Evolutionary conservation across 73 alveolate species (phyloP).

Genomic region (Stentor roeselii): DNA sequence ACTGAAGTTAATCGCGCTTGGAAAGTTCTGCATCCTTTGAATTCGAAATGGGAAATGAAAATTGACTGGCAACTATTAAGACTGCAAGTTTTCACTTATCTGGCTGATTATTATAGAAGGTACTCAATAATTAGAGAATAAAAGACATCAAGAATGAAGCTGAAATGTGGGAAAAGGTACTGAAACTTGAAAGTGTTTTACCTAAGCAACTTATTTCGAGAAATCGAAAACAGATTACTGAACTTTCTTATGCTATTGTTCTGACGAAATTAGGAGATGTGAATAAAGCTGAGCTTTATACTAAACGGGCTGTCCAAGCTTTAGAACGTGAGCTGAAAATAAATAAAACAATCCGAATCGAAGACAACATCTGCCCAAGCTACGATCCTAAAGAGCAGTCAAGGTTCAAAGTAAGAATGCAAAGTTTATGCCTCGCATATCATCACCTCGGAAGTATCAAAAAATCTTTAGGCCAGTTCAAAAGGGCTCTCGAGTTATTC

Average conservation of each 20-base stretch:
- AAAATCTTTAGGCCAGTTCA: background rate
- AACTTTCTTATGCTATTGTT: conserved; percentile 4
- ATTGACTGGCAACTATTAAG: conserved; percentile 22
- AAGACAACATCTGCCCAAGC: conserved; percentile 20
- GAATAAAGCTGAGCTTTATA: conserved; percentile 17
- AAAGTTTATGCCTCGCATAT: conserved; percentile 30
- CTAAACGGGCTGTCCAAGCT: conserved; percentile 12
- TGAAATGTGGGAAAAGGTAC: background rate
- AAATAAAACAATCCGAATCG: conserved; percentile 8
- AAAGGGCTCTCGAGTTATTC: background rate
- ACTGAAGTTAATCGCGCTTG: background rate
- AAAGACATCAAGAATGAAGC: conserved; percentile 6
- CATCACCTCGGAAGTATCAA: conserved; percentile 22
- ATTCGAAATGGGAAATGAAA: background rate
- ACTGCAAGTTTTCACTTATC: background rate
- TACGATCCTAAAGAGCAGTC: background rate
- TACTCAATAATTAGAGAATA: background rate
- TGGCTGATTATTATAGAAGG: conserved; percentile 25
- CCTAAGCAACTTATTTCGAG: background rate
- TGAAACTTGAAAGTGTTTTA: background rate
- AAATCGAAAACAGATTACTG: background rate
- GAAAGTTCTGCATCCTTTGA: background rate
- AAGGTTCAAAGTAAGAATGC: conserved; percentile 21
- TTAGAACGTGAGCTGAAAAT: conserved; percentile 30
- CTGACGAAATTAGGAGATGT: conserved; percentile 7